Conservation (phyloP, 495 filamentous ascomycete genomes). For the Aspergillus indologenus region DNA sequence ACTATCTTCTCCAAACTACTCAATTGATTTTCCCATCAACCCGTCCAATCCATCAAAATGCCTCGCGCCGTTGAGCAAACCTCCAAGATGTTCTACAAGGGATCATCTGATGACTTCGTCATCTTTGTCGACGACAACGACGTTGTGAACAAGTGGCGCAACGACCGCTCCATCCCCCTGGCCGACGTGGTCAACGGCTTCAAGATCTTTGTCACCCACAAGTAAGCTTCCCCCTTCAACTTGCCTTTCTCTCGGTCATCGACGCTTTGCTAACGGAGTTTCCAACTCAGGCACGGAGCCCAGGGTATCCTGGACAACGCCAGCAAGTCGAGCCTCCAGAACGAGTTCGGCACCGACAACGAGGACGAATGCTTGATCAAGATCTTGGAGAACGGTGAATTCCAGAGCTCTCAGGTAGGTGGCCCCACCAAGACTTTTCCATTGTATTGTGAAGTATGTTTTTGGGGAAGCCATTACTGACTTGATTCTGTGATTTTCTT, state of each 20-base stretch:
- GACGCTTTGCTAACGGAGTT: background rate
- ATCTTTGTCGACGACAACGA: constrained; percentile 78
- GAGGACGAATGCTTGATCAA: constrained; percentile 74
- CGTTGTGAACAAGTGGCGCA: constrained; percentile 75
- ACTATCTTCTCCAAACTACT: background rate
- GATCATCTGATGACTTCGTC: constrained; percentile 82
- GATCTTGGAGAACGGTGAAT: constrained; percentile 73
- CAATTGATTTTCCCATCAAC: constrained; percentile 14
- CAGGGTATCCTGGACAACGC: constrained; percentile 77
- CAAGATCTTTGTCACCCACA: constrained; percentile 88
- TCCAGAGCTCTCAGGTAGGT: constrained; percentile 67
- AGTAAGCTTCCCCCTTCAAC: constrained; percentile 56
- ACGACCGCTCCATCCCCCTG: constrained; percentile 73
- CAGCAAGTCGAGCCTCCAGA: constrained; percentile 69
- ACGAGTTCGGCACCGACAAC: constrained; percentile 78
- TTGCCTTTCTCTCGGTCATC: background rate
- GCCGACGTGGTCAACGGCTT: constrained; percentile 82
- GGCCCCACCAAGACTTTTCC: constrained; percentile 1
- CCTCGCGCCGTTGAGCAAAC: constrained; percentile 71
- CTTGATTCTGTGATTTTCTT: background rate
- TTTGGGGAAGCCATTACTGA: no score
- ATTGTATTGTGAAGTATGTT: background rate
- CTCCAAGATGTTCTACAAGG: constrained; percentile 88
- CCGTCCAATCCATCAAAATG: constrained; percentile 48
- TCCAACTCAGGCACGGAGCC: constrained; percentile 66